Percentiles rank a stretch among this genome's conserved stretches.
phyloP scores from a whole-genome alignment of 139 green algal species.

The Raphidocelis subcapitata region DNA sequence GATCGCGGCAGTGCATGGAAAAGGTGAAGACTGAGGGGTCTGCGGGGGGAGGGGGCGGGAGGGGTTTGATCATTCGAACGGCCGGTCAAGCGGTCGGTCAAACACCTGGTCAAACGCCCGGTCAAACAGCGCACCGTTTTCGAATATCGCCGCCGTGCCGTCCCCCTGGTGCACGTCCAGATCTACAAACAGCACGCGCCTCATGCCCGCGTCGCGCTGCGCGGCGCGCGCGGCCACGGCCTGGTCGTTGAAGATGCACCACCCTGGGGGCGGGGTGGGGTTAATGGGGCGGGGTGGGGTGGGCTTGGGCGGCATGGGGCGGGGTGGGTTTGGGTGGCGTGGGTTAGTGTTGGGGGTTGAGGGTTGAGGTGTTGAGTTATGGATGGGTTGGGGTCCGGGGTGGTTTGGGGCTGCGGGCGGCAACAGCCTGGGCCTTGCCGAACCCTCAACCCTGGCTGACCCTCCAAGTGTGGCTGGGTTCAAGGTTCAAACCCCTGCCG shows the following conservation, averaged over 20 bases:
- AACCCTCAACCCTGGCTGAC: too few species aligned
- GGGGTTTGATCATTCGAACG: neutral
- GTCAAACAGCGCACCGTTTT: slow-evolving; percentile 36
- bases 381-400: too few species aligned
- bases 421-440: too few species aligned
- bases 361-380: too few species aligned
- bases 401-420: too few species aligned
- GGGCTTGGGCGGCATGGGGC: too few species aligned
- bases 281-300: too few species aligned
- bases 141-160: slow-evolving; percentile 69
- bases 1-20: slow-evolving; percentile 52
- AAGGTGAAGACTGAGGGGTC: slow-evolving; percentile 57
- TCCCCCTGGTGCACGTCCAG: slow-evolving; percentile 72
- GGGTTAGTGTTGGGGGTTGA: too few species aligned
- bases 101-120: neutral
- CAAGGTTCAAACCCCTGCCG: slow-evolving; percentile 15
- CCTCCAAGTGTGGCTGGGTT: too few species aligned
- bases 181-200: slow-evolving; percentile 56
- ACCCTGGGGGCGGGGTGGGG: too few species aligned
- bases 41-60: slow-evolving; percentile 1
- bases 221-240: slow-evolving; percentile 37
- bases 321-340: too few species aligned
- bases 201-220: slow-evolving; percentile 26
- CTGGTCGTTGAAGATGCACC: slow-evolving; percentile 69
- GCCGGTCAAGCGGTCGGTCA: neutral